Conservation (phyloP, 352 stramenopile genomes). For the Phytophthora lateralis region DNA sequence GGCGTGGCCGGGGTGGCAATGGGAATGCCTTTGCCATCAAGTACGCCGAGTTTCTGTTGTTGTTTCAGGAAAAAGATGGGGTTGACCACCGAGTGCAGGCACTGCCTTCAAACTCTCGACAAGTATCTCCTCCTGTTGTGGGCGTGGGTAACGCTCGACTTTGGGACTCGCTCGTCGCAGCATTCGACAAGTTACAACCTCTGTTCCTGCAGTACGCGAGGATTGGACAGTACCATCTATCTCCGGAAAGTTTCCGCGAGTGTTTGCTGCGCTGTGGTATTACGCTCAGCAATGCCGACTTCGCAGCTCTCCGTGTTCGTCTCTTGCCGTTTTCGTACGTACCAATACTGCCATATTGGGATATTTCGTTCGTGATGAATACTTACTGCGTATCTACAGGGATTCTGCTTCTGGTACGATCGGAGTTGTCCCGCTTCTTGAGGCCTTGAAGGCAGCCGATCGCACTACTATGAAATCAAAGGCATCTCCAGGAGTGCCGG, state of each 20-base stretch:
- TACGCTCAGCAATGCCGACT: slow-evolving; percentile 71
- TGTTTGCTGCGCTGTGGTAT: slow-evolving; percentile 64
- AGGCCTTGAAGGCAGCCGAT: slow-evolving; percentile 56
- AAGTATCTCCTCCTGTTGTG: slow-evolving; percentile 51
- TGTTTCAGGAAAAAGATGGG: slow-evolving; percentile 43
- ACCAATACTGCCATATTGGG: neutral
- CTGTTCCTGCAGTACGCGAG: slow-evolving; percentile 63
- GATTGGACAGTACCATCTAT: slow-evolving; percentile 53
- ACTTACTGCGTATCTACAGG: slow-evolving; percentile 24
- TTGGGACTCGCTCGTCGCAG: slow-evolving; percentile 65
- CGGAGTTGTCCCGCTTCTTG: slow-evolving; percentile 44
- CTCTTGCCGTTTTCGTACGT: slow-evolving; percentile 66
- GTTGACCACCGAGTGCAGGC: slow-evolving; percentile 30
- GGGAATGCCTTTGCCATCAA: slow-evolving; percentile 48
- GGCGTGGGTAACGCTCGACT: slow-evolving; percentile 54
- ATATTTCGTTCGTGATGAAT: neutral
- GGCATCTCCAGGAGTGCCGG: slow-evolving; percentile 28
- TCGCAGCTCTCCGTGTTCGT: slow-evolving; percentile 63
- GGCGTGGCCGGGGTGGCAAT: slow-evolving; percentile 26
- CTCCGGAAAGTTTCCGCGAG: slow-evolving; percentile 68
- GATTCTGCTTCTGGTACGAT: slow-evolving; percentile 59
- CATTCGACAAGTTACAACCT: slow-evolving; percentile 53
- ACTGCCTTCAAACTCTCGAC: slow-evolving; percentile 44
- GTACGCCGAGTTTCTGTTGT: slow-evolving; percentile 64
- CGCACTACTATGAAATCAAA: slow-evolving; percentile 48